Base-by-base conservation (phyloP, 1,284 basidiomycete genomes). In the Erythrobasidium hasegawianum region DNA sequence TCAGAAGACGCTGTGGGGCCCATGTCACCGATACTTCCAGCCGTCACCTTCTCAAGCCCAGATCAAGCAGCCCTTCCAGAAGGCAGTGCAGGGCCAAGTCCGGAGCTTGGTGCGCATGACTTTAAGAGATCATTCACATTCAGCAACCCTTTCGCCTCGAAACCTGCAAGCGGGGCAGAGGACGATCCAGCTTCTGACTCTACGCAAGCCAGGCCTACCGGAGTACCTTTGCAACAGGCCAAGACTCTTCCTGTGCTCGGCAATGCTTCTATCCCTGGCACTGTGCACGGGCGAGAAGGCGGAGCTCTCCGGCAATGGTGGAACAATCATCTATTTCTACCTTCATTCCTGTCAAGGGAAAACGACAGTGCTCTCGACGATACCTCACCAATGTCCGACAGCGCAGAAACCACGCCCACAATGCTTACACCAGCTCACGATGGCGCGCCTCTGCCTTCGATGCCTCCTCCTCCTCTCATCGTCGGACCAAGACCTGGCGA, bases 401-500 rank as follows among this genome's bases (percentile, higher is more conserved):
- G 14, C 2, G 43, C 5, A 1, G 4, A 26, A 26, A 38, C 54
- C 8, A 24, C 16, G 22, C 22, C 22, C 27, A 20, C 54, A 18
- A 14, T 18, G 16, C 27, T 18, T 13, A 33, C 14, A 54, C 20
- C 22, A 24, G 2, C 2, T 16, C n/a, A 22, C 26, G 38, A 59
- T 9, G 11, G 9, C 38, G 55, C 18, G 33, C 55, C 14, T 33
- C n/a, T 20, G 16, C 55, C 55, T n/a, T 4, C 13, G 18, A 5
- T 22, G 27, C 55, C 53, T 22, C 49, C 57, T 8, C 14, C 16
- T 13, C 64, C 64, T 20, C 18, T 39, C 22, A 29, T 61, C 10
- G n/a, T 56, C 3, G 73, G 73, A 5, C 73, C 73, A 22, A 29
- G 64, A 16, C 33, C 26, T 2, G 73, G 73, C 14, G 70, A 72